Percentiles rank a stretch among this genome's conserved stretches.
Evolutionary conservation across 139 green algal genomes (phyloP).

Genomic region (Chlamydomonas sp.): DNA sequence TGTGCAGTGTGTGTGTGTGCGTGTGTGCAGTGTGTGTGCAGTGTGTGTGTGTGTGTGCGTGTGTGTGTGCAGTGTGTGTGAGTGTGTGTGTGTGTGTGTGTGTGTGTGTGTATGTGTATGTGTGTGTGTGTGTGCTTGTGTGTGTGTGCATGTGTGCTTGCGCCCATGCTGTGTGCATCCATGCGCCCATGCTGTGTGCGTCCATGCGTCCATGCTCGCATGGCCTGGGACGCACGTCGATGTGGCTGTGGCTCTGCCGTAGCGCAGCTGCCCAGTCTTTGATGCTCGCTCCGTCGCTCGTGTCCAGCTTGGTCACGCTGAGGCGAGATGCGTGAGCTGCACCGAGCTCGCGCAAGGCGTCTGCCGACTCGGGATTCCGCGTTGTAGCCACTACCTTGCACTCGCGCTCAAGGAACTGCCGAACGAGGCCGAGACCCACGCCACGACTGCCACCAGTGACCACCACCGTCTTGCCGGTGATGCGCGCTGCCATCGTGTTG

Average conservation of each 20-base stretch:
- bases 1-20: no score
- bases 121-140: no score
- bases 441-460: constrained; percentile 26
- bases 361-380: constrained; percentile 3
- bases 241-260: not conserved
- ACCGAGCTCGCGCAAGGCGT: not conserved
- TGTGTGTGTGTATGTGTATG: no score
- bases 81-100: no score
- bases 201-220: not conserved
- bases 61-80: not conserved
- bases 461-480: constrained; percentile 27
- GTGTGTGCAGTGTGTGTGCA: no score
- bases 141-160: not conserved
- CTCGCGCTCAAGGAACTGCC: constrained; percentile 19
- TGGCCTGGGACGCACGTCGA: not conserved
- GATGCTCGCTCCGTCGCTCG: not conserved
- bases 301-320: constrained; percentile 1
- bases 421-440: constrained; percentile 29
- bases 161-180: not conserved
- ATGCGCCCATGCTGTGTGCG: not conserved
- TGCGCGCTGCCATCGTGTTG: no score
- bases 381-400: constrained; percentile 25
- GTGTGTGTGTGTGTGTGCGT: no score
- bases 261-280: not conserved
- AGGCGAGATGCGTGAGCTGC: not conserved